Base-by-base conservation (phyloP, 2,329 filamentous ascomycete species). In the Pseudogymnoascus sp. region DNA sequence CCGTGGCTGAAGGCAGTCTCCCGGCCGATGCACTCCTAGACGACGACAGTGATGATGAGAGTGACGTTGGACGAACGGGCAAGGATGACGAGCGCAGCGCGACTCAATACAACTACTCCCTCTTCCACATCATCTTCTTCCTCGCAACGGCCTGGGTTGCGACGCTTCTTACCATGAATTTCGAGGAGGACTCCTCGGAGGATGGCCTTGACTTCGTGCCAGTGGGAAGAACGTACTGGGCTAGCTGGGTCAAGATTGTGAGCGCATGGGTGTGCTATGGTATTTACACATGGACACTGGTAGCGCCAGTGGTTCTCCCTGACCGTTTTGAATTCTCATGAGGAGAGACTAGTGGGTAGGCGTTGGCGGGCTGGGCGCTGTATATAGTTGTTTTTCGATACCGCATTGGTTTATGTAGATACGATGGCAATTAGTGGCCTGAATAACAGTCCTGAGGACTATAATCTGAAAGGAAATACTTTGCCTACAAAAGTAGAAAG, bases 241-340 rank as follows among this genome's bases (percentile, higher is more conserved):
- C 94, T 33, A 96, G 91, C 71, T 99, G 95, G 94, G 92, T 97
- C 68, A 99, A 99, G 85, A 97, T 99, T 74, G 86, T 97, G 60
- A 96, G 92, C 75, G 87, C 93, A 16, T 99, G 94, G 94, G 87
- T 94, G 60, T 99, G 94, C 77, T 97, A 99, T 74, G 86, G 79
- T 59, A 89, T 99, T 74, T 99, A 97, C 71, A 83, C 86, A 28
- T 99, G 94, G 94, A 96, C 90, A 16, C 75, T 99, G 68, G 80
- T 96, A 43, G 94, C 94, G 47, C 94, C 94, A 2, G 81, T 95
- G 37, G 75, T 95, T 47, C 74, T 96, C 69, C 92, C 93, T 2
- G 92, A 96, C 68, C 82, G 93, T 58, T 97, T 97, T 72, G 90
- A 91, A 57, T 78, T 80, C 67, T 78, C 75, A 16, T 69, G 63